These are phyloP conservation scores for Trichoderma virens DNA, from an alignment of 495 filamentous ascomycete genomes.

Conservation along the genomic window DNA sequence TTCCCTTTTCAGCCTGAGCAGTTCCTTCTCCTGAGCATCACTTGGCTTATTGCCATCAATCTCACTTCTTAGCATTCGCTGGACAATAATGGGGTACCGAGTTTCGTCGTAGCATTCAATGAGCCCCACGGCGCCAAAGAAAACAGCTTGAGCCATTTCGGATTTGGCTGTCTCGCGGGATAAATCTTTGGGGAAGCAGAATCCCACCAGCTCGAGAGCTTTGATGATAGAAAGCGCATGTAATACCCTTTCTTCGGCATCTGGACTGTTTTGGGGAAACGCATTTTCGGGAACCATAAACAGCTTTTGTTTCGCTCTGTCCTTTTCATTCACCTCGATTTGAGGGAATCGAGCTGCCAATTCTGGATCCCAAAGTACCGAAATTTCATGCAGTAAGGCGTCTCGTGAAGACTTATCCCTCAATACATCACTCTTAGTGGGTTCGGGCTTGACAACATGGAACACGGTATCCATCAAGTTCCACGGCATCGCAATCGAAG, in stretches of 20 bases:
- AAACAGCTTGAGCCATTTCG: constrained; percentile 24
- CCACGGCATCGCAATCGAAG: constrained; percentile 1
- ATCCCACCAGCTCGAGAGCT: constrained; percentile 23
- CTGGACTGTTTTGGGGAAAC: background rate
- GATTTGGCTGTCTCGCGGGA: constrained; percentile 24
- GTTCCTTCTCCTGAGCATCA: background rate
- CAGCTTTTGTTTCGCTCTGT: background rate
- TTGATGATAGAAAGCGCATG: constrained; percentile 15
- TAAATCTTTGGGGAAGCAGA: constrained; percentile 24
- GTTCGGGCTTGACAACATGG: background rate
- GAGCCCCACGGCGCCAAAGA: constrained; percentile 20
- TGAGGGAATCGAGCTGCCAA: background rate
- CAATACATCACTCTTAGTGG: background rate
- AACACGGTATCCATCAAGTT: background rate
- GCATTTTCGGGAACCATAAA: background rate
- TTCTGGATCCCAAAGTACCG: background rate
- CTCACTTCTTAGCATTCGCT: background rate
- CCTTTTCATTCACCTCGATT: background rate
- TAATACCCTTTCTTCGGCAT: background rate
- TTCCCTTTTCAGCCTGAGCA: background rate
- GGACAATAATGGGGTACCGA: background rate
- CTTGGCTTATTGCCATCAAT: background rate
- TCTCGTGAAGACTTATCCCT: background rate
- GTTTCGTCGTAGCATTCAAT: background rate
- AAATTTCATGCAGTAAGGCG: background rate